Evolutionary conservation across 257 asterid species (phyloP).

Genomic region (Buddleja alternifolia): DNA sequence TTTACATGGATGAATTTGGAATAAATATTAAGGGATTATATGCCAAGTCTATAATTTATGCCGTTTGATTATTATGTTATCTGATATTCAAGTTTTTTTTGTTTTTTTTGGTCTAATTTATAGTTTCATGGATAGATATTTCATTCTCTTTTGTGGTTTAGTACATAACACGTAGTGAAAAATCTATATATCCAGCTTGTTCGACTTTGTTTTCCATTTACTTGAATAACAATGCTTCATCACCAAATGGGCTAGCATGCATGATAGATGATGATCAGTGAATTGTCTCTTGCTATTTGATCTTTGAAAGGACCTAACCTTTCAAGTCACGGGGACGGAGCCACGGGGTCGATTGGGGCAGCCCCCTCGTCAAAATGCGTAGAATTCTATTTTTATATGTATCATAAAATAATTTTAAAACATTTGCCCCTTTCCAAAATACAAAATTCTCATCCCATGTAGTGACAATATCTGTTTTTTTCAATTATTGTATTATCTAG

Average conservation of each 20-base stretch:
- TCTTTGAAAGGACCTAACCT: background rate
- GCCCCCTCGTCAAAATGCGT: too few relatives aligned
- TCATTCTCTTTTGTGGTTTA: background rate
- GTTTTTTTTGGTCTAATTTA: conserved; percentile 12
- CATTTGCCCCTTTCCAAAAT: too few relatives aligned
- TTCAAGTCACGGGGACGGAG: too few relatives aligned
- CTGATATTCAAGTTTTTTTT: too few relatives aligned
- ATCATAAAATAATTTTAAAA: too few relatives aligned
- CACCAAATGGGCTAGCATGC: background rate
- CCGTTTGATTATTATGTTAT: background rate
- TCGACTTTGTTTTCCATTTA: background rate
- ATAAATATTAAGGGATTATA: conserved; percentile 12
- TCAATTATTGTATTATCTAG: too few relatives aligned
- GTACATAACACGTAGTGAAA: too few relatives aligned
- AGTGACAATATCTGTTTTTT: too few relatives aligned
- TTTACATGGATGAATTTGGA: conserved; percentile 11
- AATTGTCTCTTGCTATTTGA: background rate
- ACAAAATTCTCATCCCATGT: too few relatives aligned
- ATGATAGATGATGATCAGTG: background rate
- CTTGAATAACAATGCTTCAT: background rate
- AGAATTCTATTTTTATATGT: too few relatives aligned
- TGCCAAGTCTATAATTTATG: background rate
- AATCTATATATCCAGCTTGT: background rate
- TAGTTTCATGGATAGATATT: background rate
- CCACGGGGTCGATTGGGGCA: too few relatives aligned